phyloP scores from a whole-genome alignment of 1,139 yeast genomes.

The Sugiyamaella castrensis region DNA sequence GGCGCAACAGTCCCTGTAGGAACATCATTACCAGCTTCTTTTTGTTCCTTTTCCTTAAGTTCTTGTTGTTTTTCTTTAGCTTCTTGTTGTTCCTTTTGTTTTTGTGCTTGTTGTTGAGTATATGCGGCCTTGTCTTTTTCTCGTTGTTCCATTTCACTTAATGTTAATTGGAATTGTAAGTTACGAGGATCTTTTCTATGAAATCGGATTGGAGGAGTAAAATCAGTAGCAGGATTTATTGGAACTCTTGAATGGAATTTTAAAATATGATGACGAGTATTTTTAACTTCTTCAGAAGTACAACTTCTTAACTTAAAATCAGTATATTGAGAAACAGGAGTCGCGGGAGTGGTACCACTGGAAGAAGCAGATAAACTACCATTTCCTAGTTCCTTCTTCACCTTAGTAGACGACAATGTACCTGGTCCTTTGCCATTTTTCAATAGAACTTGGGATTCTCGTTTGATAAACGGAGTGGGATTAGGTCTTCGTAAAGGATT shows the following conservation, averaged over 20 bases:
- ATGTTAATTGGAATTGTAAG: constrained; percentile 75
- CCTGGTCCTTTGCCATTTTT: background rate
- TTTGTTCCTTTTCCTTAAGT: constrained; percentile 1
- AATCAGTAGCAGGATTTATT: constrained; percentile 68
- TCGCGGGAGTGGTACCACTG: constrained; percentile 10
- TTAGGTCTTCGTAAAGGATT: constrained; percentile 31
- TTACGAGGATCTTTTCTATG: constrained; percentile 92
- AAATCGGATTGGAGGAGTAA: constrained; percentile 76
- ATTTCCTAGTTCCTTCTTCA: constrained; percentile 5
- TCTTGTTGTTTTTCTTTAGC: background rate
- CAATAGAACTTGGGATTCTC: constrained; percentile 9
- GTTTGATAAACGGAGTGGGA: constrained; percentile 13
- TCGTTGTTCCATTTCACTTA: constrained; percentile 51
- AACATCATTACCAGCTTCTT: constrained; percentile 18
- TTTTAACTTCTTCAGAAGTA: constrained; percentile 65
- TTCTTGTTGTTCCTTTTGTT: constrained; percentile 14
- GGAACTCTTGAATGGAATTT: constrained; percentile 72
- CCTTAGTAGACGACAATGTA: background rate
- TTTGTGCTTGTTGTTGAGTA: constrained; percentile 36
- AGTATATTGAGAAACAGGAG: constrained; percentile 38
- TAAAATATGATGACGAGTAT: constrained; percentile 74
- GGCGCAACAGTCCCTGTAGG: constrained; percentile 16
- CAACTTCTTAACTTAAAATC: constrained; percentile 74
- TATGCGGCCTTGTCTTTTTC: constrained; percentile 24
- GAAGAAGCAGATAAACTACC: constrained; percentile 7